These are phyloP conservation scores for Chloropicon primus DNA, from an alignment of 139 green algal species.

Conservation along the genomic window DNA sequence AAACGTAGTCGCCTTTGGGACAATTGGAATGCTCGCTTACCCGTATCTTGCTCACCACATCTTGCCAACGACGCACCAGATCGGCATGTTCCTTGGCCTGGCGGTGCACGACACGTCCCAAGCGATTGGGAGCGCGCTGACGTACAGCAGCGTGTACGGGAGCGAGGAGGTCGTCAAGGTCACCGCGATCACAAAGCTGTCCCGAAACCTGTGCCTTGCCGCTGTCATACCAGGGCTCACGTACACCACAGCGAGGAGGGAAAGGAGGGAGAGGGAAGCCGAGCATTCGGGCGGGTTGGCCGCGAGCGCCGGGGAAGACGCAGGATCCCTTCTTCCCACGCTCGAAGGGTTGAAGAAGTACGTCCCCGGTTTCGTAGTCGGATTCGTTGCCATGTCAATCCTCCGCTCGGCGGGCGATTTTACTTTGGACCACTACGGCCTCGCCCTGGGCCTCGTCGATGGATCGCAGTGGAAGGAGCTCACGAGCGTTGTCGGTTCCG, in stretches of 20 bases:
- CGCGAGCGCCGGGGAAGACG: too few species aligned
- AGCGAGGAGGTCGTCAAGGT: conserved; percentile 12
- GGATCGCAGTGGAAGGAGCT: too few species aligned
- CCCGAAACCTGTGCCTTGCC: conserved; percentile 6
- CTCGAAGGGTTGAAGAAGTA: neutral
- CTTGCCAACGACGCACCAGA: conserved; percentile 1
- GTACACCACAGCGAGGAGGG: neutral
- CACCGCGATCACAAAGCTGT: conserved; percentile 6
- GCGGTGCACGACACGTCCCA: conserved; percentile 21
- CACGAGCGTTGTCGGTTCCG: neutral
- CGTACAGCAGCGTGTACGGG: conserved; percentile 14
- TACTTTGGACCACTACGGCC: too few species aligned
- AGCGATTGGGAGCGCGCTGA: conserved; percentile 7
- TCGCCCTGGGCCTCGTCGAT: too few species aligned
- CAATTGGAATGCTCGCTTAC: conserved; percentile 16
- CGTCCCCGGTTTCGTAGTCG: neutral
- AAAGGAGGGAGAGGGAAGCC: neutral
- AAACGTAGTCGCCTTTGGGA: conserved; percentile 20
- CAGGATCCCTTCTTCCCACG: too few species aligned
- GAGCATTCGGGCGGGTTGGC: too few species aligned
- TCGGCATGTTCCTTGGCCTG: conserved; percentile 14
- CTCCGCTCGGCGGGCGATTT: too few species aligned
- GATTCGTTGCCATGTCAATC: too few species aligned
- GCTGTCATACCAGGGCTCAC: neutral
- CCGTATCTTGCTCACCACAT: neutral